These are phyloP conservation scores for Juglanconis sp. DNA, from an alignment of 2,329 filamentous ascomycete genomes.

Conservation along the genomic window DNA sequence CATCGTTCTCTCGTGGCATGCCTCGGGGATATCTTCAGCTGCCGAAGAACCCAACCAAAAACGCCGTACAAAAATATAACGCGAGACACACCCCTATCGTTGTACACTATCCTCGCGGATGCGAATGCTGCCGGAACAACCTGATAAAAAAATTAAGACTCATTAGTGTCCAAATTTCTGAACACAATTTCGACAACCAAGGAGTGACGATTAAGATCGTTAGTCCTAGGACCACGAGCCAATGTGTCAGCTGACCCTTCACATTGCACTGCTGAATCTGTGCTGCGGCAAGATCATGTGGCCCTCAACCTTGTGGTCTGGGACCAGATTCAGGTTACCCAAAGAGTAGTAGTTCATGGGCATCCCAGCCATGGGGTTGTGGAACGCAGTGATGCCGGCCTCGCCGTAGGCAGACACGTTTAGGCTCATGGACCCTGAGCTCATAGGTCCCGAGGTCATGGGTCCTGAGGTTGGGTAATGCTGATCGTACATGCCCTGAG, in stretches of 20 bases:
- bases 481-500: slow-evolving; percentile 10
- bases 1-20: neutral
- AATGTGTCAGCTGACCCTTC: neutral
- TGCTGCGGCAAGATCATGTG: neutral
- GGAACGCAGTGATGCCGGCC: neutral
- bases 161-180: neutral
- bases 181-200: too few relatives aligned
- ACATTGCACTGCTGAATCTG: neutral
- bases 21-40: neutral
- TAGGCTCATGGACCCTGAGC: neutral
- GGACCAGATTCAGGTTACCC: neutral
- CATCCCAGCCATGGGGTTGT: neutral
- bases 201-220: too few relatives aligned
- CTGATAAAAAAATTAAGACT: neutral
- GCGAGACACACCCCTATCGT: too few relatives aligned
- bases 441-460: neutral
- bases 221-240: too few relatives aligned
- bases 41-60: too few relatives aligned
- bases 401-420: neutral
- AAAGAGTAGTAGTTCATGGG: neutral
- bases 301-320: neutral
- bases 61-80: too few relatives aligned
- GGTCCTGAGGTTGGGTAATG: slow-evolving; percentile 6
- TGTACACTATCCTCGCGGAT: neutral
- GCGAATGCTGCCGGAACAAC: neutral